Percentiles rank a stretch among this genome's conserved stretches.
phyloP scores from a whole-genome alignment of 2,329 filamentous ascomycete genomes.

The Pezicula neosporulosa region DNA sequence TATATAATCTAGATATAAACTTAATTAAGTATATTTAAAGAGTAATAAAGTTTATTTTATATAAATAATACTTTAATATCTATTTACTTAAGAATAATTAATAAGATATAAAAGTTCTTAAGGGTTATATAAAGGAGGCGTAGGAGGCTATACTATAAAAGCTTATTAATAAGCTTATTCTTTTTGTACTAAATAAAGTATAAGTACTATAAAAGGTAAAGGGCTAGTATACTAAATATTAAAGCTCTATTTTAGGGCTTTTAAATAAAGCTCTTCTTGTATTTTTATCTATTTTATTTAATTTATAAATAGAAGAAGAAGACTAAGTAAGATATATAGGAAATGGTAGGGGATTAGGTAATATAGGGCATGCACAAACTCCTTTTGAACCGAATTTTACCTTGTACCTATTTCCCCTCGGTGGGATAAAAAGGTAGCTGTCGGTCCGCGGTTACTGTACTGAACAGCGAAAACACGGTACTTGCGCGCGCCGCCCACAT shows the following conservation, averaged over 20 bases:
- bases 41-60: no score
- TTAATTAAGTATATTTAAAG: no score
- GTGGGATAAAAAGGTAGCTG: no score
- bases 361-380: neutral
- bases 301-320: no score
- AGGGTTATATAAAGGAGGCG: neutral
- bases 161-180: neutral
- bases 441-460: no score
- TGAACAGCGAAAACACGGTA: no score
- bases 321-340: neutral
- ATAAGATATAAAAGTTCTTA: neutral
- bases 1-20: no score
- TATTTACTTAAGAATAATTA: slow-evolving; percentile 1
- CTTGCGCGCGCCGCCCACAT: no score
- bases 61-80: neutral
- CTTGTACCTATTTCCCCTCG: no score
- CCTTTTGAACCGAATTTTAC: neutral
- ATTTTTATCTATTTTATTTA: no score
- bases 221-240: slow-evolving; percentile 3
- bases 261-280: neutral
- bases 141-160: no score
- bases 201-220: neutral
- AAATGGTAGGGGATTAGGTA: neutral
- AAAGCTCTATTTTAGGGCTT: neutral
- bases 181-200: neutral